Evolutionary conservation across 2,329 filamentous ascomycete species (phyloP).

Genomic region (Colletotrichum lini): DNA sequence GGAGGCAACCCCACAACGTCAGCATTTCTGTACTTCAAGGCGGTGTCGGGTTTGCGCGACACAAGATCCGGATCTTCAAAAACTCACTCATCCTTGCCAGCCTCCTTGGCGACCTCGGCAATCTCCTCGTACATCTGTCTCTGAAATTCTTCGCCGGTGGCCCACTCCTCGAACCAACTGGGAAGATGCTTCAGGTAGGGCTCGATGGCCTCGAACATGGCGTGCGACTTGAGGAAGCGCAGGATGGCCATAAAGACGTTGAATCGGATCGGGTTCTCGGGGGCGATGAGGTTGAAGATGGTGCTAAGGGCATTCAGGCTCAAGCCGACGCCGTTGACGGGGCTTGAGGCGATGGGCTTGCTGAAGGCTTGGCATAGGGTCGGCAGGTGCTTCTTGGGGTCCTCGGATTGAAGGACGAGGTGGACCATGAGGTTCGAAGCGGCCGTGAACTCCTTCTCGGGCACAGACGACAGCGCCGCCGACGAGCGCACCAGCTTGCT

Average conservation of each 20-base stretch:
- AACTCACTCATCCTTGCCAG: constrained; percentile 81
- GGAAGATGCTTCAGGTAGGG: constrained; percentile 88
- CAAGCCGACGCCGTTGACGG: constrained; percentile 86
- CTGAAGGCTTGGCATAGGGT: constrained; percentile 91
- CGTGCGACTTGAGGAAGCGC: constrained; percentile 81
- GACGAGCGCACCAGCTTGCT: constrained; percentile 91
- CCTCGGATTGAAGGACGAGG: constrained; percentile 88
- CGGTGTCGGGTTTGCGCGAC: background rate
- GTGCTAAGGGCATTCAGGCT: constrained; percentile 93
- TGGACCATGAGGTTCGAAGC: constrained; percentile 98
- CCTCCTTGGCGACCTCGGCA: constrained; percentile 83
- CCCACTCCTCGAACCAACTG: constrained; percentile 87
- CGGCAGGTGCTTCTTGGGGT: constrained; percentile 88
- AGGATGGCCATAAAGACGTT: constrained; percentile 93
- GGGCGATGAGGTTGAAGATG: constrained; percentile 92
- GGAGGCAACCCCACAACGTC: constrained; percentile 7
- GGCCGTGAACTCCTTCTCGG: constrained; percentile 96
- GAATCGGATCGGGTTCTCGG: constrained; percentile 84
- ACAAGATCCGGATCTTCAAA: constrained; percentile 9
- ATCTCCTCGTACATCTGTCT: constrained; percentile 89
- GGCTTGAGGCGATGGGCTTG: constrained; percentile 88
- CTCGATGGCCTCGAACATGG: constrained; percentile 86
- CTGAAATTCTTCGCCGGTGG: constrained; percentile 83
- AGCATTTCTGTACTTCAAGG: constrained; percentile 7
- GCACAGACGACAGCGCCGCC: constrained; percentile 82